Evolutionary conservation across 169 alveolate genomes (phyloP).

Genomic region (Eimeria maxima): DNA sequence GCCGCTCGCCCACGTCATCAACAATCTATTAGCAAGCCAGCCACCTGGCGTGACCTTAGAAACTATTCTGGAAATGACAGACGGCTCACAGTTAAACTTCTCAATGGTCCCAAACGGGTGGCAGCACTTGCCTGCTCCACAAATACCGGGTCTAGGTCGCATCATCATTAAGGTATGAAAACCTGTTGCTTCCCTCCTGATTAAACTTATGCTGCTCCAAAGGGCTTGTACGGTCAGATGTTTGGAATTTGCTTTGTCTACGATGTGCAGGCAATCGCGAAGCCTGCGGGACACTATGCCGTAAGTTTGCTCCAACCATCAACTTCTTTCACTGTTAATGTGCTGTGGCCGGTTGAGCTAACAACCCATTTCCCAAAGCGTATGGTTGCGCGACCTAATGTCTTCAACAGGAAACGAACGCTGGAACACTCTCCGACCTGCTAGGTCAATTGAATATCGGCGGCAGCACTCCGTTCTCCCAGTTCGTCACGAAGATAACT

Average conservation of each 20-base stretch:
- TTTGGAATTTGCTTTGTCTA: background rate
- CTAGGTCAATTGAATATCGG: conserved; percentile 6
- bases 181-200: background rate
- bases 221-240: background rate
- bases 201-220: background rate
- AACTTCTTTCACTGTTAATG: background rate
- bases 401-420: background rate
- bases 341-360: background rate
- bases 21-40: conserved; percentile 49
- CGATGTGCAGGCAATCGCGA: conserved; percentile 16
- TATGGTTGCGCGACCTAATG: background rate
- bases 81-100: conserved; percentile 23
- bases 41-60: conserved; percentile 33
- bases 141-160: conserved; percentile 56
- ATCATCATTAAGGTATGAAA: conserved; percentile 32
- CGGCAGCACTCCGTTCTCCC: conserved; percentile 37
- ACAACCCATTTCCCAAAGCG: background rate
- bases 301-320: background rate
- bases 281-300: conserved; percentile 39
- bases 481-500: conserved; percentile 41
- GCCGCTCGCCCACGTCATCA: conserved; percentile 26
- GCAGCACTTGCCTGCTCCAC: conserved; percentile 41
- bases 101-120: conserved; percentile 21
- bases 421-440: conserved; percentile 30
- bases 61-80: conserved; percentile 10